Evolutionary conservation across 2,329 filamentous ascomycete genomes (phyloP).

Genomic region (Stachybotrys elegans): DNA sequence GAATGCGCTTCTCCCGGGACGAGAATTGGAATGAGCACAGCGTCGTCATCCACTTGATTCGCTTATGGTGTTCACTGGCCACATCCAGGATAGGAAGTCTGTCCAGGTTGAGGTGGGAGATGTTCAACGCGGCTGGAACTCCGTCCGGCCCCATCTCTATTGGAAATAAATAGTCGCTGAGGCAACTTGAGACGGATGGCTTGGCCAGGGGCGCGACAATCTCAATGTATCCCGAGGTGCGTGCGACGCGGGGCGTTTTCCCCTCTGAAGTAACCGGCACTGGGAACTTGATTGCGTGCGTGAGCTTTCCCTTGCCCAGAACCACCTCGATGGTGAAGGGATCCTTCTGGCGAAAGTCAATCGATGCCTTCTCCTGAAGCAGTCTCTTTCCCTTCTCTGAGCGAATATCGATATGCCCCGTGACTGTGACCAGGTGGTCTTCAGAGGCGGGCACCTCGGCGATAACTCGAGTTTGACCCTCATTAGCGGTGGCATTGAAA

Average conservation of each 20-base stretch:
- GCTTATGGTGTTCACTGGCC: conserved; percentile 23
- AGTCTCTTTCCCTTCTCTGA: conserved; percentile 28
- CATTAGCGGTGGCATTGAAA: conserved; percentile 12
- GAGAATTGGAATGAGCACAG: conserved; percentile 37
- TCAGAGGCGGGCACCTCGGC: conserved; percentile 24
- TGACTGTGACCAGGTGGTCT: conserved; percentile 27
- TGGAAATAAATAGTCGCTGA: conserved; percentile 32
- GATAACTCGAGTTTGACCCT: conserved; percentile 18
- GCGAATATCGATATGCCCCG: conserved; percentile 32
- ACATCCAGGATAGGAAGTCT: conserved; percentile 36
- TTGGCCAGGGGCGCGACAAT: conserved; percentile 30
- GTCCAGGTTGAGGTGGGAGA: conserved; percentile 39
- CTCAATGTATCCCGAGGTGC: conserved; percentile 39
- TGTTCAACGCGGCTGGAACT: conserved; percentile 31
- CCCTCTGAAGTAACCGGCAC: conserved; percentile 29
- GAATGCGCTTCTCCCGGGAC: conserved; percentile 27
- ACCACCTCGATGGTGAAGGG: conserved; percentile 36
- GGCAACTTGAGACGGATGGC: conserved; percentile 15
- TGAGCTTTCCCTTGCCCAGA: conserved; percentile 25
- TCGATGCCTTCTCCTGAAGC: conserved; percentile 29
- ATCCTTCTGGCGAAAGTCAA: conserved; percentile 30
- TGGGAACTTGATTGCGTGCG: conserved; percentile 33
- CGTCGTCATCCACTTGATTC: conserved; percentile 32
- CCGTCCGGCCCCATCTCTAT: conserved; percentile 17
- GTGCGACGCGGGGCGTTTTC: conserved; percentile 34